Evolutionary conservation across 2,329 filamentous ascomycete species (phyloP).

Genomic region (Cadophora sp.): DNA sequence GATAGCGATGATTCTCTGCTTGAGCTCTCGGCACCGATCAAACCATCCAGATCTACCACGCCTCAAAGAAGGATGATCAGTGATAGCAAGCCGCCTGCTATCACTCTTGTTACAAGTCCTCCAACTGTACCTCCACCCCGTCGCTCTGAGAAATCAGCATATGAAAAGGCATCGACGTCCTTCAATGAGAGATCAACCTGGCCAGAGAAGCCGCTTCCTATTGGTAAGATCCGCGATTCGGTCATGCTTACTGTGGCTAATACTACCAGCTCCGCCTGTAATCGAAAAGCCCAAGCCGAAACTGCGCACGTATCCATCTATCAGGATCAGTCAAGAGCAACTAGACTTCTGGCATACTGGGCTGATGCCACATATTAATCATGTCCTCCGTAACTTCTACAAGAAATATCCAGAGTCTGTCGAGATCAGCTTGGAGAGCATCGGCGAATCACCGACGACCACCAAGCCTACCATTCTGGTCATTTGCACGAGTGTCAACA

Average conservation of each 20-base stretch:
- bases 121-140: slow-evolving; percentile 29
- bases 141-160: slow-evolving; percentile 38
- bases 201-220: slow-evolving; percentile 34
- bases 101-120: slow-evolving; percentile 25
- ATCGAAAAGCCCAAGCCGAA: slow-evolving; percentile 48
- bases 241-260: slow-evolving; percentile 23
- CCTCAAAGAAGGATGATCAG: slow-evolving; percentile 31
- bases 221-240: slow-evolving; percentile 21
- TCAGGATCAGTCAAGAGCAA: slow-evolving; percentile 62
- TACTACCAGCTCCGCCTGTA: slow-evolving; percentile 28
- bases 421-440: slow-evolving; percentile 77
- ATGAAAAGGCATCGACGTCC: slow-evolving; percentile 25
- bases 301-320: slow-evolving; percentile 64
- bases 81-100: slow-evolving; percentile 29
- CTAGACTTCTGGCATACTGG: slow-evolving; percentile 75
- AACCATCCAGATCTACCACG: slow-evolving; percentile 32
- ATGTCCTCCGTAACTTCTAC: slow-evolving; percentile 73
- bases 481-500: slow-evolving; percentile 76
- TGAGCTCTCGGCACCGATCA: slow-evolving; percentile 30
- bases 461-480: slow-evolving; percentile 77
- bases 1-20: slow-evolving; percentile 55
- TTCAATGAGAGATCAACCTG: slow-evolving; percentile 35
- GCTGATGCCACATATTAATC: slow-evolving; percentile 76
- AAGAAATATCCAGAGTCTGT: slow-evolving; percentile 77
- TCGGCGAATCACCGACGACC: slow-evolving; percentile 71